Evolutionary conservation across 768 basidiomycete species (phyloP), one percentile per base, ranked within the genome.

Genomic region (Tylopilus rubrobrunneus): DNA sequence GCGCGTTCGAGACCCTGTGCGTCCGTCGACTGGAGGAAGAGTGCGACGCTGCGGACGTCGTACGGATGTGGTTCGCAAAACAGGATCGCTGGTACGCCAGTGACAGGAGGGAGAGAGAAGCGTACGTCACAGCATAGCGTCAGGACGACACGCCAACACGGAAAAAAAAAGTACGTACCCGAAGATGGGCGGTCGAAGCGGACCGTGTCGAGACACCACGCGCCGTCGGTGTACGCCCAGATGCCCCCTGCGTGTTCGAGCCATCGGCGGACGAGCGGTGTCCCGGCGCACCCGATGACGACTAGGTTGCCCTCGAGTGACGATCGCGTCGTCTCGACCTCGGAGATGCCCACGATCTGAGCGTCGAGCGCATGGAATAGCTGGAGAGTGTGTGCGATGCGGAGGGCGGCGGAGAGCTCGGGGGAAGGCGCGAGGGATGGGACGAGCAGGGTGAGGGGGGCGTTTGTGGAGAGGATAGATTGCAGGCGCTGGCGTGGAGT

Each of bases 321-420:
- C 7, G 19, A 12, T 7, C 7, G 48, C 7, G 45, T 10, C 10
- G 1, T 74, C 77, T 56, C 59, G 57, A 58, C 21, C 37, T 70
- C 67, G 40, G 47, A 11, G 45, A 59, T 77, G 78, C 33, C 65
- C 57, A 47, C 84, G 42, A 95, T 82, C 45, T 82, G 78, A 0
- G 81, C 67, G 56, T 92, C 90, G 21, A 94, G 66, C 53, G 80
- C 77, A 63, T 90, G 86, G 68, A 86, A 91, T 0, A 81, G 62
- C 31, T 81, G 70, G 17, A 93, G 71, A 56, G 83, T 79, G 63
- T 91, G 82, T 3, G 86, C 83, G 23, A 94, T 70, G 12, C 92
- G 77, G 11, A 78, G 65, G 3, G 88, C 91, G 3, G 83, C 67
- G 0, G 80, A 81, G 9, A 80, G 62, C 29, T 78, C 76, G n/a